Conservation (phyloP, 2,329 filamentous ascomycete genomes). For the Penicillium sumatraense region DNA sequence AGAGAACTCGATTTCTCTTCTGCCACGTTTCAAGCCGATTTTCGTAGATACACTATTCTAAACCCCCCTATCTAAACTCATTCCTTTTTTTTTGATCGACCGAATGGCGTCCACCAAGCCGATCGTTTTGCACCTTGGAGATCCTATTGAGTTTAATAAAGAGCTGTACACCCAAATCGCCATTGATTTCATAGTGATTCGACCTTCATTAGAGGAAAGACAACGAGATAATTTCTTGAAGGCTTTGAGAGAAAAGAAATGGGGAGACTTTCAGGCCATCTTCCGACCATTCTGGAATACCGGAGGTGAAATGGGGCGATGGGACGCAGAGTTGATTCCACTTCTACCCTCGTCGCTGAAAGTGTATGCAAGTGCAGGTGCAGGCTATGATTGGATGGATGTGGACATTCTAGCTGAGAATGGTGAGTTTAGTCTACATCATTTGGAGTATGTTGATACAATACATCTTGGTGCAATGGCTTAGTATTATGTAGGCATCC, state of each 20-base stretch:
- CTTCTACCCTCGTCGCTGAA: slow-evolving; percentile 6
- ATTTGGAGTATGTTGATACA: neutral
- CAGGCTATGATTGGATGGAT: slow-evolving; percentile 15
- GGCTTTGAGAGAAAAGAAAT: slow-evolving; percentile 11
- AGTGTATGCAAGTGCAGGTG: slow-evolving; percentile 11
- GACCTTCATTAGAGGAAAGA: slow-evolving; percentile 7
- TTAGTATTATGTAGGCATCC: slow-evolving; percentile 1
- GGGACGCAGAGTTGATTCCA: slow-evolving; percentile 13
- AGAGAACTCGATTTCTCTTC: too few relatives aligned
- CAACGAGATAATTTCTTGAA: slow-evolving; percentile 5
- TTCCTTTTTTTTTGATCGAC: neutral
- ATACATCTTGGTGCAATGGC: neutral
- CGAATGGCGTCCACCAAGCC: slow-evolving; percentile 9
- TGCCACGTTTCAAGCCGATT: too few relatives aligned
- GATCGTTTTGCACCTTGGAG: slow-evolving; percentile 11
- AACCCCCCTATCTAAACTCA: neutral
- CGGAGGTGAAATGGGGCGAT: slow-evolving; percentile 12
- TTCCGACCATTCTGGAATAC: slow-evolving; percentile 13
- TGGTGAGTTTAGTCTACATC: neutral
- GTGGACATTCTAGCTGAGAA: slow-evolving; percentile 10
- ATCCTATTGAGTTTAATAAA: slow-evolving; percentile 13
- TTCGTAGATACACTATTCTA: too few relatives aligned
- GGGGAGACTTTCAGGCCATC: slow-evolving; percentile 9
- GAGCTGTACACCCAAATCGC: slow-evolving; percentile 7
- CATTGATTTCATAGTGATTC: slow-evolving; percentile 6